These are phyloP conservation scores for Albophoma yamanashiensis DNA, from an alignment of 2,329 filamentous ascomycete species.

Conservation along the genomic window DNA sequence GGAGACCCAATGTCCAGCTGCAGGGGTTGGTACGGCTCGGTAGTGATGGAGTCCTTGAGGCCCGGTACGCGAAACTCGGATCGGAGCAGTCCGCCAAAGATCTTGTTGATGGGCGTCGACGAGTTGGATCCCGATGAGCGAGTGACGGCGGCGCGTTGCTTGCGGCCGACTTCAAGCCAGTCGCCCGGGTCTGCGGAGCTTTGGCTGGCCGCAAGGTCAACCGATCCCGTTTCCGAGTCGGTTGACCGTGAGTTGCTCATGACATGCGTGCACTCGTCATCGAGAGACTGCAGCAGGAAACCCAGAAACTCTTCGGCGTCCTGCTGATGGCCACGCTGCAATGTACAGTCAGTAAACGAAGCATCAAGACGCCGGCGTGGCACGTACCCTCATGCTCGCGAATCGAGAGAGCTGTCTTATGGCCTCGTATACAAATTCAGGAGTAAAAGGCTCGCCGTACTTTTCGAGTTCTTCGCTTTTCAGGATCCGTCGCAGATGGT, in stretches of 20 bases:
- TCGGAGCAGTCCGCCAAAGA: conserved; percentile 84
- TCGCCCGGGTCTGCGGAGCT: conserved; percentile 30
- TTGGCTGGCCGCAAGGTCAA: conserved; percentile 15
- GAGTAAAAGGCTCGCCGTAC: conserved; percentile 83
- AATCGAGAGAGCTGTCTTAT: conserved; percentile 82
- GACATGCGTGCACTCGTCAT: conserved; percentile 80
- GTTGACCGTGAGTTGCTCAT: conserved; percentile 40
- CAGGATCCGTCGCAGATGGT: conserved; percentile 61
- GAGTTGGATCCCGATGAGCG: conserved; percentile 68
- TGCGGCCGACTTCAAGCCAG: conserved; percentile 90
- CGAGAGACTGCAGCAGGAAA: conserved; percentile 82
- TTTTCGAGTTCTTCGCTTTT: conserved; percentile 79
- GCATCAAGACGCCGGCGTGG: not conserved
- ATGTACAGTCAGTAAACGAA: conserved; percentile 3
- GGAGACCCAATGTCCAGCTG: conserved; percentile 89
- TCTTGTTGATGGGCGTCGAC: conserved; percentile 81
- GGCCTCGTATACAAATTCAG: conserved; percentile 90
- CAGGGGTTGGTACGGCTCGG: conserved; percentile 87
- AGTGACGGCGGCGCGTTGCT: conserved; percentile 78
- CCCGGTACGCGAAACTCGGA: conserved; percentile 84
- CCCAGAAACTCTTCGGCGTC: conserved; percentile 96
- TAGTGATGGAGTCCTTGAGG: conserved; percentile 79
- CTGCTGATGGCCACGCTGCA: conserved; percentile 83
- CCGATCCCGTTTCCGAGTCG: conserved; percentile 22
- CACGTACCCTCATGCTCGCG: conserved; percentile 74